phyloP scores from a whole-genome alignment of 2,329 filamentous ascomycete species.

The Fusarium heterosporum region DNA sequence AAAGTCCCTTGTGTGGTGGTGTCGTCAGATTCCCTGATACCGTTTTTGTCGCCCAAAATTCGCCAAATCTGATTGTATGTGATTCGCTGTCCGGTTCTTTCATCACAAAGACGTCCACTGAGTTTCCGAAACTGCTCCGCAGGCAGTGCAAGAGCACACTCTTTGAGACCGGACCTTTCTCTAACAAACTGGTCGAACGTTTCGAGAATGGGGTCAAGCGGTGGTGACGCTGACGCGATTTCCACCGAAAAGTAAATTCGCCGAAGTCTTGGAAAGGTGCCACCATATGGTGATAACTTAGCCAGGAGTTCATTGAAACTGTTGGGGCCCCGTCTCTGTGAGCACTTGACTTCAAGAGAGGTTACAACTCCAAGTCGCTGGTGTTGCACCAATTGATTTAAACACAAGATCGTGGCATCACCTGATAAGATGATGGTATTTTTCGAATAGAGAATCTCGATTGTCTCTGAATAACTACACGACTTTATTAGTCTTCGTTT shows the following conservation, averaged over 20 bases:
- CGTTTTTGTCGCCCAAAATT: not conserved
- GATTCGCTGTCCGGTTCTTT: not conserved
- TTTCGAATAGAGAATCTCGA: conserved; percentile 5
- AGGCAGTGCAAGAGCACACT: conserved; percentile 5
- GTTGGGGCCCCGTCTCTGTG: not conserved
- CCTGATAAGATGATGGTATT: conserved; percentile 1
- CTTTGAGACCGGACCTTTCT: not conserved
- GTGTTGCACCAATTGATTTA: not conserved
- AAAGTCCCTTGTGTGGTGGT: not conserved
- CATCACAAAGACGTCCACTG: not conserved
- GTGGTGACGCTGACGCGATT: not conserved
- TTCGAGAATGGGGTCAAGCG: not conserved
- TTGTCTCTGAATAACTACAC: conserved; percentile 12
- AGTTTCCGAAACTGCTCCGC: not conserved
- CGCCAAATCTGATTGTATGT: conserved; percentile 15
- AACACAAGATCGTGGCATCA: not conserved
- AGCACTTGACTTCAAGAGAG: conserved; percentile 12
- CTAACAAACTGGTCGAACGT: not conserved
- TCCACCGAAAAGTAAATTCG: not conserved
- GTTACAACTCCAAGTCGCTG: conserved; percentile 3
- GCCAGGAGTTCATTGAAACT: not conserved
- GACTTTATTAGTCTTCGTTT: not conserved
- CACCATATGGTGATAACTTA: not conserved
- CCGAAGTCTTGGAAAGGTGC: not conserved
- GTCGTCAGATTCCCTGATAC: not conserved